A percentile compares a stretch with the other conserved stretches of the same genome.
Evolutionary conservation across 306 rosid species (phyloP).

Genomic region (Acacia melanoxylon): DNA sequence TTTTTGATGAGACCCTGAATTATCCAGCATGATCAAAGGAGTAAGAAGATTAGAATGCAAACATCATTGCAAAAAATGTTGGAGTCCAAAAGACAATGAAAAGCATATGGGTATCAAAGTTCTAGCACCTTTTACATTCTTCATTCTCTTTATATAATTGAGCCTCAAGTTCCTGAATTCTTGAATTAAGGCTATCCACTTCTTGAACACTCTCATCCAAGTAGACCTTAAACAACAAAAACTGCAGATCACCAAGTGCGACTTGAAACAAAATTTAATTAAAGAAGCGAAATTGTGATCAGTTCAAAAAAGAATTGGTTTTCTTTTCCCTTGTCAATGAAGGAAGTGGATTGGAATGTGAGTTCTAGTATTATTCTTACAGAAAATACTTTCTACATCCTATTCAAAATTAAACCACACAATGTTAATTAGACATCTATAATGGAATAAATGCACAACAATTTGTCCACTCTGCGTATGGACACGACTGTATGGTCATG

Average conservation of each 20-base stretch:
- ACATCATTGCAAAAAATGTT: slow-evolving; percentile 25
- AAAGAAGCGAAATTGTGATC: slow-evolving; percentile 15
- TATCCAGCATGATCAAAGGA: slow-evolving; percentile 32
- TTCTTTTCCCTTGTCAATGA: slow-evolving; percentile 17
- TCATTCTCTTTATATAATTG: slow-evolving; percentile 72
- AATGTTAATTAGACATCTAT: slow-evolving; percentile 1
- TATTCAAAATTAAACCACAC: slow-evolving; percentile 11
- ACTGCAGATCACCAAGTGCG: slow-evolving; percentile 27
- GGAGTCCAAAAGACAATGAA: slow-evolving; percentile 19
- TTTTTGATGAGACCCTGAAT: slow-evolving; percentile 71
- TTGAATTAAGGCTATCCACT: slow-evolving; percentile 78
- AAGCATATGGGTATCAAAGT: slow-evolving; percentile 17
- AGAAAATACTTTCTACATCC: slow-evolving; percentile 16
- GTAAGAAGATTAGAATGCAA: slow-evolving; percentile 25
- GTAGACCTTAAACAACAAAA: slow-evolving; percentile 47
- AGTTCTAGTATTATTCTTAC: slow-evolving; percentile 21
- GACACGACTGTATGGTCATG: neutral
- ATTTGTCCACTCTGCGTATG: slow-evolving; percentile 2
- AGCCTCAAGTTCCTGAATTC: slow-evolving; percentile 86
- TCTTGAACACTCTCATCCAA: slow-evolving; percentile 82
- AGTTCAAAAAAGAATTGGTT: slow-evolving; percentile 2
- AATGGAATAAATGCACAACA: slow-evolving; percentile 3
- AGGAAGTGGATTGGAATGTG: slow-evolving; percentile 19
- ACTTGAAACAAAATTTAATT: slow-evolving; percentile 2
- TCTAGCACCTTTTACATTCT: slow-evolving; percentile 68